Base-by-base conservation (phyloP, 129 eudicot genomes). In the Flaveria ramosissima region DNA sequence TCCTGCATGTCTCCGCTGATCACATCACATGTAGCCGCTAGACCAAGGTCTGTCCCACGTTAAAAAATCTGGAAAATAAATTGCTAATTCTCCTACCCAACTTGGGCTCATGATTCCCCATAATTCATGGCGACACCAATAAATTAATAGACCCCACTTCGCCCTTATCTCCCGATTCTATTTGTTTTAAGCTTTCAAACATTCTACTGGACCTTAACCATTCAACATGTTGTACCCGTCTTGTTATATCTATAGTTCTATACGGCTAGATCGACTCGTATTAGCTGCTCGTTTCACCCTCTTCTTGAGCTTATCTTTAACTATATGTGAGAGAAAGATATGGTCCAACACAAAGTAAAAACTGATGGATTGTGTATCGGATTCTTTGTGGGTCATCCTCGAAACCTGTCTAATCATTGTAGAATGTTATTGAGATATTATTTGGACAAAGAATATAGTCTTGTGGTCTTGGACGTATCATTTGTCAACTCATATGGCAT, bases 371-470 rank as follows among this genome's bases (percentile, higher is more conserved):
- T 26, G 56, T 79, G 73, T 64, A 63, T 62, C 56, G 20, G 68
- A 79, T 79, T 79, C 78, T 72, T 50, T 9, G 46, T 65, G 75
- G 80, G 84, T 65, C 32, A 55, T 73, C 69, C 64, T 64, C 27
- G 2, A 66, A 42, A 80, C 45, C 46, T 15, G 79, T 80, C 84
- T 68, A 80, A 64, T 73, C 70, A 30, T 64, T 69, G 27, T 75
- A 74, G 47, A 56, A 80, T 74, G 80, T 57, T 67, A 42, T 53
- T 7, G n/a, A 80, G 75, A 74, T 80, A 74, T 80, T 80, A 68
- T 74, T 56, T 67, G 41, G 65, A 80, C 76, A 80, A 74, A 57
- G 80, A 80, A 80, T 74, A 74, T 67, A 59, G 84, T 24, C n/a
- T 66, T 45, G 76, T 74, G 80, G 80, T 20, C 62, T 26, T 80